Conservation (phyloP, 306 rosid genomes). For the Betula pendula region DNA sequence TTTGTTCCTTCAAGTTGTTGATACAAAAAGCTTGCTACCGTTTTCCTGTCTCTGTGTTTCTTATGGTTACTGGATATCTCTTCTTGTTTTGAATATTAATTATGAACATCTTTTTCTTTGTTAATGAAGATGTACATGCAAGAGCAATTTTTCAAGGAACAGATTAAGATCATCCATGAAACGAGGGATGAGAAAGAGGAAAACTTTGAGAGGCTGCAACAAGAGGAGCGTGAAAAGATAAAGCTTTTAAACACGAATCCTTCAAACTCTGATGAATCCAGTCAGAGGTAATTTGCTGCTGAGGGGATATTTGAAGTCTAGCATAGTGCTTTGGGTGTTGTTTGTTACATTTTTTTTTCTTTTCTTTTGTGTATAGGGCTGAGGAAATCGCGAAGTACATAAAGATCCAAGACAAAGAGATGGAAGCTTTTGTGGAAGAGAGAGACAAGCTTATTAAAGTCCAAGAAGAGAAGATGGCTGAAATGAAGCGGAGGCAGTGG, state of each 20-base stretch:
- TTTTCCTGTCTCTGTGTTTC: neutral
- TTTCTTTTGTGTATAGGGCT: conserved; percentile 40
- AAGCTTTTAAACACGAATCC: conserved; percentile 44
- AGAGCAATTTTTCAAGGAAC: conserved; percentile 69
- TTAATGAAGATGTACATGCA: conserved; percentile 61
- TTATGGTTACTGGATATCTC: conserved; percentile 1
- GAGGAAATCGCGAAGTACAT: conserved; percentile 54
- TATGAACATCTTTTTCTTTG: neutral
- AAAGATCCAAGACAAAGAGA: conserved; percentile 56
- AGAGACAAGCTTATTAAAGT: conserved; percentile 47
- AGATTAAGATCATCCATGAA: conserved; percentile 49
- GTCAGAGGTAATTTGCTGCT: conserved; percentile 44
- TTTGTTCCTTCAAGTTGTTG: neutral
- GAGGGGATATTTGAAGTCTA: neutral
- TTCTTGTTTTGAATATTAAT: neutral
- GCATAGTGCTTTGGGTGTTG: neutral
- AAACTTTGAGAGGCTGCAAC: conserved; percentile 73
- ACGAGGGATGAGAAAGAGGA: conserved; percentile 60
- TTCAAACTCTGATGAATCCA: conserved; percentile 43
- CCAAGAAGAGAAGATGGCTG: conserved; percentile 47
- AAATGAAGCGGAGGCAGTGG: conserved; percentile 57
- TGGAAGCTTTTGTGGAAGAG: conserved; percentile 51
- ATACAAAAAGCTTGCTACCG: neutral
- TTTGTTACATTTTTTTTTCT: conserved; percentile 1
- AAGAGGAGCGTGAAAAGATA: conserved; percentile 73